phyloP scores from a whole-genome alignment of 2,329 filamentous ascomycete species.

The Calonectria pseudoreteaudii region DNA sequence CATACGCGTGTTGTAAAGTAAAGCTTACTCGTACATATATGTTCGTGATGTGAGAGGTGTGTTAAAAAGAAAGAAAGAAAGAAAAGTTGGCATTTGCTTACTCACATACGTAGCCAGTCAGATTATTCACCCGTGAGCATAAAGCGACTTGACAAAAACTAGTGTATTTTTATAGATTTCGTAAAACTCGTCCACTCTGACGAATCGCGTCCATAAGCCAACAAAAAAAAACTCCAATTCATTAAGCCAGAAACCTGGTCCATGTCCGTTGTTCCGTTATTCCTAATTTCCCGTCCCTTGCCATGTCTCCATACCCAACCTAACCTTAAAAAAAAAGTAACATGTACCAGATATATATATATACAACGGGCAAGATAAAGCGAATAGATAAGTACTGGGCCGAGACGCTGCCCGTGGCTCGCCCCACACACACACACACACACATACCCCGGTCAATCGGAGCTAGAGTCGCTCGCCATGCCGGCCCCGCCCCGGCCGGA shows the following conservation, averaged over 20 bases:
- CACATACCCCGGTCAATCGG: conserved; percentile 31
- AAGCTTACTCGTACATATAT: neutral
- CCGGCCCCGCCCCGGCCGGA: conserved; percentile 41
- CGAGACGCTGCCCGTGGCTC: no score
- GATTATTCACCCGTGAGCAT: no score
- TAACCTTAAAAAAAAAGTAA: neutral
- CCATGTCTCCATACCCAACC: neutral
- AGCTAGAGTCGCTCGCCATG: conserved; percentile 42
- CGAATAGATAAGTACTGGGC: neutral
- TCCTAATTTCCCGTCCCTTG: conserved; percentile 4
- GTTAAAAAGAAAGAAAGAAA: neutral
- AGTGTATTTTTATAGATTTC: no score
- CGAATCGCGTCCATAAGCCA: neutral
- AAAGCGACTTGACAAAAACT: neutral
- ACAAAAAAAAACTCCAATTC: neutral
- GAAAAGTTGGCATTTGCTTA: neutral
- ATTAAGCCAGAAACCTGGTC: neutral
- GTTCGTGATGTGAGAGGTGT: neutral
- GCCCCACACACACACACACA: no score
- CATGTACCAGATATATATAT: neutral
- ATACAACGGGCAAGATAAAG: neutral
- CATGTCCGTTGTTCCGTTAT: conserved; percentile 16
- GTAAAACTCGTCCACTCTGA: neutral
- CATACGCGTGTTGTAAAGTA: neutral
- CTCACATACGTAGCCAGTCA: neutral